These are phyloP conservation scores for Exophiala viscosa DNA, from an alignment of 2,329 filamentous ascomycete species.

Conservation along the genomic window DNA sequence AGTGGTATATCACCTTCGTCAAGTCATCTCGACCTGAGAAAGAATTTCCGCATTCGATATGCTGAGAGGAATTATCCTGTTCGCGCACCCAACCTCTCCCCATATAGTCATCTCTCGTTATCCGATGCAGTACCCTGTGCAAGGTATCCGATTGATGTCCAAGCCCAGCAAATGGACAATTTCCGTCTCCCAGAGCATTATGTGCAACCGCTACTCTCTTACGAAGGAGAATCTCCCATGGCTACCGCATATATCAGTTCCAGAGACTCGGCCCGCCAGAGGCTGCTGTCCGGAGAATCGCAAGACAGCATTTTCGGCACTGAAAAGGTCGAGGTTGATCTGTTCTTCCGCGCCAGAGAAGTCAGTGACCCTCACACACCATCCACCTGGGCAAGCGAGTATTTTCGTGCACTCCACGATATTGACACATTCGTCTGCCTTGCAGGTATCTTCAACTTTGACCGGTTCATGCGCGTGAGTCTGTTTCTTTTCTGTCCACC, in stretches of 20 bases:
- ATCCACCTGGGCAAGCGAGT: not conserved
- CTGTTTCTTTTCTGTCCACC: not conserved
- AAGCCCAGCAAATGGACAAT: not conserved
- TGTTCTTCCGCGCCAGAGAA: not conserved
- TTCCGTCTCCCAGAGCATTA: not conserved
- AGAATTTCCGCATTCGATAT: not conserved
- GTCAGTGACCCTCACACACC: not conserved
- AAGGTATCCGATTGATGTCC: not conserved
- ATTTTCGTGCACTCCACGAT: not conserved
- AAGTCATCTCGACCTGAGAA: not conserved
- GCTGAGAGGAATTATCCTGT: not conserved
- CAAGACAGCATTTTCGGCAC: not conserved
- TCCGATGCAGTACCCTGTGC: not conserved
- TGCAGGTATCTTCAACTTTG: conserved; percentile 1
- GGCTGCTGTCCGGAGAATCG: not conserved
- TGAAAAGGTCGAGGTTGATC: not conserved
- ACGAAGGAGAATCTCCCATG: not conserved
- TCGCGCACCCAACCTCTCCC: not conserved
- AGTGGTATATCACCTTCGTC: too few relatives aligned
- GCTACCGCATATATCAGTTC: not conserved
- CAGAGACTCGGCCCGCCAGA: not conserved
- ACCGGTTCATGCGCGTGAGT: not conserved
- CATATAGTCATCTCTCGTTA: not conserved
- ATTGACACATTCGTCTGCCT: not conserved
- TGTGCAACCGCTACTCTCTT: not conserved